Evolutionary conservation across 805 yeast genomes (phyloP).

Genomic region (Zygotorulaspora sp.): DNA sequence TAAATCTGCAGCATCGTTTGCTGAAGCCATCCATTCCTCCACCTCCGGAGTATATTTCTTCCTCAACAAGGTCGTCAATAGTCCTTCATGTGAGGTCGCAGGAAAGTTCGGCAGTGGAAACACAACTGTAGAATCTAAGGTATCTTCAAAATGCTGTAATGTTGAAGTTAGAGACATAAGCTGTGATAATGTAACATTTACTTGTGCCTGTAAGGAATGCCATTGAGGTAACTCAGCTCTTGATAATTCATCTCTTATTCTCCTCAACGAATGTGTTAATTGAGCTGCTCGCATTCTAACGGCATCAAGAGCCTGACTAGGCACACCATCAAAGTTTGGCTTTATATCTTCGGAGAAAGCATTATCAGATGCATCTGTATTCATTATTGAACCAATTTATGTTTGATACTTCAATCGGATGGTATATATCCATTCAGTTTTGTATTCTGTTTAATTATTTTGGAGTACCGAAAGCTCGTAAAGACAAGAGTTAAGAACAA

Average conservation of each 20-base stretch:
- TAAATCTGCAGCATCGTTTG: slow-evolving; percentile 36
- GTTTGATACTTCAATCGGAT: no score
- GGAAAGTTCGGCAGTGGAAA: slow-evolving; percentile 86
- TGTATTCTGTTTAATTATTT: neutral
- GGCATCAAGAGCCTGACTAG: slow-evolving; percentile 59
- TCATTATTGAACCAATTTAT: no score
- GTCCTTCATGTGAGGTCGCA: slow-evolving; percentile 73
- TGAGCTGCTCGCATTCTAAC: slow-evolving; percentile 59
- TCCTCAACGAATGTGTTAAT: slow-evolving; percentile 53
- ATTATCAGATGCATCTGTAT: slow-evolving; percentile 1
- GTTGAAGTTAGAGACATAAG: slow-evolving; percentile 70
- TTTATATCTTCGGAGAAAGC: slow-evolving; percentile 18
- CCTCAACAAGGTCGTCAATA: slow-evolving; percentile 77
- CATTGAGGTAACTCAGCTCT: slow-evolving; percentile 46
- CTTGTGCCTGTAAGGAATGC: slow-evolving; percentile 70
- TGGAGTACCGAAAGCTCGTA: neutral
- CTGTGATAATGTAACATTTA: slow-evolving; percentile 79
- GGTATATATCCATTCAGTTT: no score
- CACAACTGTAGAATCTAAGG: slow-evolving; percentile 62
- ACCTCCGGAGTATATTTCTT: slow-evolving; percentile 90
- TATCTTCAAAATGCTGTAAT: slow-evolving; percentile 54
- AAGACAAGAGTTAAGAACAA: no score
- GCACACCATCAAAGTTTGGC: slow-evolving; percentile 44
- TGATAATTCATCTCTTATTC: slow-evolving; percentile 51
- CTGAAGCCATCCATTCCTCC: slow-evolving; percentile 69